Evolutionary conservation across 2,329 filamentous ascomycete species (phyloP).

Genomic region (Emmonsia crescens): DNA sequence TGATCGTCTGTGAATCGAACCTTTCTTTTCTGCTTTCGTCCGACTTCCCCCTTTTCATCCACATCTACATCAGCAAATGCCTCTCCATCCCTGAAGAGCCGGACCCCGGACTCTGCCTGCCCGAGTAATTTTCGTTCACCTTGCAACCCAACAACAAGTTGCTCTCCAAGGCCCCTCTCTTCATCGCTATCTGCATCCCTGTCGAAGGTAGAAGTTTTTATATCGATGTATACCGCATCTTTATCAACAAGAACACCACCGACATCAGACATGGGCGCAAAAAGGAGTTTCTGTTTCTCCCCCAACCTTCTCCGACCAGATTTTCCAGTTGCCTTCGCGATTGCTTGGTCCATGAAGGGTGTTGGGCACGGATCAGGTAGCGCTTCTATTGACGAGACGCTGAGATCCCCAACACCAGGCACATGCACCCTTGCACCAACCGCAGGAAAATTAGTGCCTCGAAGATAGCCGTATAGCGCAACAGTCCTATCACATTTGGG

Average conservation of each 20-base stretch:
- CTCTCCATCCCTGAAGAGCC: slow-evolving; percentile 71
- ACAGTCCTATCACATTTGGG: slow-evolving; percentile 83
- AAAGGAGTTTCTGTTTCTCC: slow-evolving; percentile 92
- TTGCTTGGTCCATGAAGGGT: slow-evolving; percentile 75
- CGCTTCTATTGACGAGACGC: slow-evolving; percentile 70
- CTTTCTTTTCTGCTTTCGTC: slow-evolving; percentile 44
- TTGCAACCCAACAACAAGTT: slow-evolving; percentile 84
- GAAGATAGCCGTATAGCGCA: slow-evolving; percentile 82
- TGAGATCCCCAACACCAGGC: slow-evolving; percentile 82
- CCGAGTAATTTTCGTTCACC: slow-evolving; percentile 71
- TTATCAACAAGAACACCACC: slow-evolving; percentile 93
- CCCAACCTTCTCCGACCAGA: slow-evolving; percentile 68
- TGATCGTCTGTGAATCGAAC: slow-evolving; percentile 39
- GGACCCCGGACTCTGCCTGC: slow-evolving; percentile 68
- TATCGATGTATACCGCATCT: slow-evolving; percentile 83
- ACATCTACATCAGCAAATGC: slow-evolving; percentile 42
- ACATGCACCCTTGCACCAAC: slow-evolving; percentile 81
- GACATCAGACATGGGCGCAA: slow-evolving; percentile 96
- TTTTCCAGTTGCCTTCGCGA: slow-evolving; percentile 76
- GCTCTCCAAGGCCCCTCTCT: slow-evolving; percentile 85
- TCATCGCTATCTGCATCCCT: slow-evolving; percentile 50
- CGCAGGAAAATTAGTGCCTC: slow-evolving; percentile 87
- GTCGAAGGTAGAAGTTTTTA: slow-evolving; percentile 62
- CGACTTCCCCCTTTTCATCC: slow-evolving; percentile 46
- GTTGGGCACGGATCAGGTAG: slow-evolving; percentile 93